phyloP scores from a whole-genome alignment of 2,329 filamentous ascomycete genomes.

The Arthrobotrys sinensis region DNA sequence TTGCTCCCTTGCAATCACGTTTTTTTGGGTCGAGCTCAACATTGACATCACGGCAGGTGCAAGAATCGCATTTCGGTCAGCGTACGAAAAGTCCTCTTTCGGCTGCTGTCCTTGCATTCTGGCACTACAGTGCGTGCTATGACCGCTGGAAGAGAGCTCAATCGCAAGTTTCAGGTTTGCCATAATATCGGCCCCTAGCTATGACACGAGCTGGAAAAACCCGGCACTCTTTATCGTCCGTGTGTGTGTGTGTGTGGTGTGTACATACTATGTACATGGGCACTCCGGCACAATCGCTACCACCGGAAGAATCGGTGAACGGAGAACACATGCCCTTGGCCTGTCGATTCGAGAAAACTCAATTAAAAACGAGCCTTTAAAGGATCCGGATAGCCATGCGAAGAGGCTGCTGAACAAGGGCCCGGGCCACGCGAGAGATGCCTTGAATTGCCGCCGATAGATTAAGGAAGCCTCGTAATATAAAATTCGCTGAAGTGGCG shows the following conservation, averaged over 20 bases:
- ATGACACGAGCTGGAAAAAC: constrained; percentile 32
- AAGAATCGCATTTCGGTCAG: constrained; percentile 28
- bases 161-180: constrained; percentile 48
- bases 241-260: background rate
- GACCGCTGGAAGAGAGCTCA: constrained; percentile 31
- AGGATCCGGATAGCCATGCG: constrained; percentile 24
- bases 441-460: constrained; percentile 17
- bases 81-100: constrained; percentile 25
- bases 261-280: constrained; percentile 13
- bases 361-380: constrained; percentile 1
- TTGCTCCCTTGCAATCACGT: constrained; percentile 7
- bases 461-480: constrained; percentile 1
- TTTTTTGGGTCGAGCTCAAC: constrained; percentile 26
- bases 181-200: constrained; percentile 13
- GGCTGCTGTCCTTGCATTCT: constrained; percentile 12
- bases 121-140: constrained; percentile 31
- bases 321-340: constrained; percentile 6
- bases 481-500: constrained; percentile 22
- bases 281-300: constrained; percentile 34
- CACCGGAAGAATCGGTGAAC: constrained; percentile 46
- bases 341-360: constrained; percentile 27
- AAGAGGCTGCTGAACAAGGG: background rate
- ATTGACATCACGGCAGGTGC: constrained; percentile 28
- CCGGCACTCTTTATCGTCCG: constrained; percentile 18
- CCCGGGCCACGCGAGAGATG: constrained; percentile 17